Conservation (phyloP, 2,329 filamentous ascomycete species). For the Claviceps sp. region DNA sequence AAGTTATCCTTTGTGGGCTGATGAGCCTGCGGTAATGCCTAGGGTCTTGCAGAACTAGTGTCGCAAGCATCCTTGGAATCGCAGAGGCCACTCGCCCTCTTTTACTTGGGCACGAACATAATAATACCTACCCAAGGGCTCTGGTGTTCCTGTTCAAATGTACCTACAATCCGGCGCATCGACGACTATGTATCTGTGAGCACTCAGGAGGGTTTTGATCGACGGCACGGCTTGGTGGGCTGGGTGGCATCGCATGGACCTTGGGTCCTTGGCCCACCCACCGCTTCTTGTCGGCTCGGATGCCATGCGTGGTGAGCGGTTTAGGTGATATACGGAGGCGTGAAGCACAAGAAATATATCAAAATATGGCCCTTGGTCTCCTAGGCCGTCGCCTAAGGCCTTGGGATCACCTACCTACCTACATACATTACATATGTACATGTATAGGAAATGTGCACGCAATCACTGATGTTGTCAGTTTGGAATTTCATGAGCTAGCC, state of each 20-base stretch:
- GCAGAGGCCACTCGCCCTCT: neutral
- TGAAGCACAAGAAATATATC: too few relatives aligned
- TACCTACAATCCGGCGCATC: neutral
- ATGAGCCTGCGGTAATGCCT: neutral
- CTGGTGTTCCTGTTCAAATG: neutral
- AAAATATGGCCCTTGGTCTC: too few relatives aligned
- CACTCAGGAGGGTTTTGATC: too few relatives aligned
- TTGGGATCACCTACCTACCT: too few relatives aligned
- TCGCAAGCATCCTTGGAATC: neutral
- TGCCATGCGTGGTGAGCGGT: too few relatives aligned
- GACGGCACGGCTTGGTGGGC: neutral
- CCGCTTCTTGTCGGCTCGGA: neutral
- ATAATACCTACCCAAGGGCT: neutral
- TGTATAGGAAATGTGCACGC: neutral
- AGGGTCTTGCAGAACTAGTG: neutral
- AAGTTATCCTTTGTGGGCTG: neutral
- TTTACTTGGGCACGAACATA: too few relatives aligned
- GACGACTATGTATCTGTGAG: neutral
- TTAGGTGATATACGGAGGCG: too few relatives aligned
- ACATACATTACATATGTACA: too few relatives aligned
- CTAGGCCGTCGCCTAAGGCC: too few relatives aligned
- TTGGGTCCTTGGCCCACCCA: neutral
- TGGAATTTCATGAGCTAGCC: neutral
- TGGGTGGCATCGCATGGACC: constrained; percentile 1
- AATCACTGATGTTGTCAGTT: neutral